Evolutionary conservation across 106 monocot species (phyloP), one percentile per base, ranked within the genome.

Genomic region (Dendrobium catenatum): DNA sequence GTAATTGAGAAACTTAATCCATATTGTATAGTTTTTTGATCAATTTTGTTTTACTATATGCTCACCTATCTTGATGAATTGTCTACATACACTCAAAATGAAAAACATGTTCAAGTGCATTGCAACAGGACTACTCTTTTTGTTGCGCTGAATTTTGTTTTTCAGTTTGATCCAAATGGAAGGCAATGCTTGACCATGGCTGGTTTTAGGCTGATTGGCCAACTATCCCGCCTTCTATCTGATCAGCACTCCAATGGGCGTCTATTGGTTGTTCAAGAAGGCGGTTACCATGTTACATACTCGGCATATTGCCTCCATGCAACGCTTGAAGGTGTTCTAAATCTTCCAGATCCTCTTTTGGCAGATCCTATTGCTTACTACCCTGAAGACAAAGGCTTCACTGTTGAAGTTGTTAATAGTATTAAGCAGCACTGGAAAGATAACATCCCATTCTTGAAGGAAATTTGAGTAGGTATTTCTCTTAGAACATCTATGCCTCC

Each of bases 131-230:
- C 2, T 17, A 15, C 51, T 20, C n/a, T 61, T 61, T 61, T 22
- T 61, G 6, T 13, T 0, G 33, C 1, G 70, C 26, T 70, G 37
- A 70, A 27, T 70, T 33, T 70, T 33, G 51, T 19, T 51, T 16
- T 89, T 73, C 88, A 98, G 97, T 98, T 94, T 75, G 94, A 98
- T 74, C 97, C 97, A 7, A 98, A 98, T 81, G 94, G 97, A 87
- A 90, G 97, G 82, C 94, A 94, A 74, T 98, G 97, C 85, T 61
- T 98, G 72, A 92, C 94, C 26, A 94, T 94, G 97, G 81, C 67
- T 10, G 94, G 92, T 42, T 98, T 92, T 77, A 79, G 80, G 67
- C 42, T 82, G 55, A 92, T 97, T 55, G 90, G 90, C 9, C 26
- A 48, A 20, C 55, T 84, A 22, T 66, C 85, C 7, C 83, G 89